These are phyloP conservation scores for Globisporangium heterothallicum DNA, from an alignment of 352 stramenopile species.

Conservation along the genomic window DNA sequence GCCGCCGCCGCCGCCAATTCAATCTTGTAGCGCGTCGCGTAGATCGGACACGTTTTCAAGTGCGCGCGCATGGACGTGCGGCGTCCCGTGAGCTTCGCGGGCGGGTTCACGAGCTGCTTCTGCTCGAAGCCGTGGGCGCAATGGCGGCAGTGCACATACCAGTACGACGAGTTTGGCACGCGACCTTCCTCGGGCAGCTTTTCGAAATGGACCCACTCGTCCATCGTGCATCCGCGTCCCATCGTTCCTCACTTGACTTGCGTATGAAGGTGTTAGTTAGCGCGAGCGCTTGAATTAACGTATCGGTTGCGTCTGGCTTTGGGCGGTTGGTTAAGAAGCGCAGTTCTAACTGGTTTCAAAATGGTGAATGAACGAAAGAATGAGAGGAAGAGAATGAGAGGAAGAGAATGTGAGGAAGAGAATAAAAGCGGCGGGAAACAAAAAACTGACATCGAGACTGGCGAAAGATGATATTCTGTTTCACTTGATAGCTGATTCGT, in stretches of 20 bases:
- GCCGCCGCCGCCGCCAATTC: conserved; percentile 34
- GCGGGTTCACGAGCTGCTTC: conserved; percentile 58
- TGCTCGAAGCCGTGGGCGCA: conserved; percentile 52
- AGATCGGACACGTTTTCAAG: conserved; percentile 68
- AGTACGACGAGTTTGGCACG: conserved; percentile 78
- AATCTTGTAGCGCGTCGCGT: conserved; percentile 58
- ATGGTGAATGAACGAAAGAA: too few relatives aligned
- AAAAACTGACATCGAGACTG: neutral
- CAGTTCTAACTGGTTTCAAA: neutral
- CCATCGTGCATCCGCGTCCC: conserved; percentile 69
- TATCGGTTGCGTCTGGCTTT: too few relatives aligned
- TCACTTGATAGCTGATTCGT: neutral
- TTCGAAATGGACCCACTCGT: conserved; percentile 82
- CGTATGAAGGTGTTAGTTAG: too few relatives aligned
- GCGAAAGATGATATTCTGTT: neutral
- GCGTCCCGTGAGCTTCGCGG: conserved; percentile 55
- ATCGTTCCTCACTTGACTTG: conserved; percentile 28
- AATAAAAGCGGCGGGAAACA: neutral
- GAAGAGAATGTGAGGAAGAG: neutral
- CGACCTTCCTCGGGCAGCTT: conserved; percentile 53
- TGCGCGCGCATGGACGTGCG: conserved; percentile 73
- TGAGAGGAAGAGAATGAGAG: neutral
- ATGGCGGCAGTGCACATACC: conserved; percentile 77
- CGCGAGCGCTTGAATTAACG: too few relatives aligned
- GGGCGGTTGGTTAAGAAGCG: neutral